These are phyloP conservation scores for Radiomyces spectabilis DNA, from an alignment of 192 early-diverging fungal species.

Conservation along the genomic window DNA sequence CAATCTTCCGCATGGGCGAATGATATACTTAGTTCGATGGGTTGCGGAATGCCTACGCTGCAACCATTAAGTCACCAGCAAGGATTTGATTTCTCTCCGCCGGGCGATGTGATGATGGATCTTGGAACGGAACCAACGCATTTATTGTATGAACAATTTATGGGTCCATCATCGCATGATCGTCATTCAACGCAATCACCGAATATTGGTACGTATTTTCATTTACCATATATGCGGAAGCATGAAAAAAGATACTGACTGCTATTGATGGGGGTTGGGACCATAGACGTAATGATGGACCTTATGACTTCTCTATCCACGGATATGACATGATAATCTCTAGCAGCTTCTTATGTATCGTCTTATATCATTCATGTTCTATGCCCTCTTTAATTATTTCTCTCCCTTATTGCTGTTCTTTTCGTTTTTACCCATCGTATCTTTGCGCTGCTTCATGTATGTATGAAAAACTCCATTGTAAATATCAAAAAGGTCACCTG, in stretches of 20 bases:
- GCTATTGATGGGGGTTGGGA: neutral
- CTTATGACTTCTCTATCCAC: slow-evolving; percentile 10
- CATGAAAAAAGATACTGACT: neutral
- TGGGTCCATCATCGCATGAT: neutral
- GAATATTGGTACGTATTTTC: neutral
- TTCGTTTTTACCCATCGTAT: no score
- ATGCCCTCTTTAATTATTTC: neutral
- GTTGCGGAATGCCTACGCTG: no score
- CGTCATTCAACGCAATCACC: neutral
- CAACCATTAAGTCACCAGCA: neutral
- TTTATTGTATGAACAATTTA: neutral
- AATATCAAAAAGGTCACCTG: no score
- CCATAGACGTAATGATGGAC: slow-evolving; percentile 14
- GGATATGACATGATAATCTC: neutral
- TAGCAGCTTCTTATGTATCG: neutral
- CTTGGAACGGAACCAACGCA: neutral
- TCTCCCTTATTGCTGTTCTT: no score
- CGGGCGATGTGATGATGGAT: neutral
- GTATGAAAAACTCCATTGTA: no score
- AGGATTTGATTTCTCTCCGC: neutral
- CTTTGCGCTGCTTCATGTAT: no score
- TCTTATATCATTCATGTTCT: neutral
- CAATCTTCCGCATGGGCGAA: no score
- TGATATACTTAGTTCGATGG: no score
- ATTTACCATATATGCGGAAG: neutral